Conservation (phyloP, 768 basidiomycete genomes). For the Tulasnella sp. region DNA sequence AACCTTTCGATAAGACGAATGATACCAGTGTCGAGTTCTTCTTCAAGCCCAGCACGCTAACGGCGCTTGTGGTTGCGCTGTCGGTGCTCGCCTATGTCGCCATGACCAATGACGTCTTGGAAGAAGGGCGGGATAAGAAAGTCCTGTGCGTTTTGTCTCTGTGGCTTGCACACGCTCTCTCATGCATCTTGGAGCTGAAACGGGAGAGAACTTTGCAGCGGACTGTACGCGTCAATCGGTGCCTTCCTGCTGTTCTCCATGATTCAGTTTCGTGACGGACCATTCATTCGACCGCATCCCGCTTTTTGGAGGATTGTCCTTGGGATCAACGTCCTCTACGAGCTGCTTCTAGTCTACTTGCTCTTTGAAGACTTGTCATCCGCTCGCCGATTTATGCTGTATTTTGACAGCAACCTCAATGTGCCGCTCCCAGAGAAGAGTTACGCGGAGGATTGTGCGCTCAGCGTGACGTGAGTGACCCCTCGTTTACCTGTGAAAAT, state of each 20-base stretch:
- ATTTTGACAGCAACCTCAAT: conserved; percentile 61
- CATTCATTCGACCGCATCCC: conserved; percentile 80
- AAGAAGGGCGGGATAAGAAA: conserved; percentile 72
- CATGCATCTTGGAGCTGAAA: neutral
- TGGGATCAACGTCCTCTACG: conserved; percentile 74
- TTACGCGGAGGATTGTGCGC: conserved; percentile 70
- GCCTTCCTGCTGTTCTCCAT: conserved; percentile 73
- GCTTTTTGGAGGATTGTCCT: conserved; percentile 71
- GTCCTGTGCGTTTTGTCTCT: conserved; percentile 46
- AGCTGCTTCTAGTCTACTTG: conserved; percentile 69
- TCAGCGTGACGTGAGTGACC: conserved; percentile 33
- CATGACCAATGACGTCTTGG: conserved; percentile 71
- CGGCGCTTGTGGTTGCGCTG: conserved; percentile 53
- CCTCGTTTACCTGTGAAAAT: neutral
- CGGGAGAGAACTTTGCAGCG: conserved; percentile 32
- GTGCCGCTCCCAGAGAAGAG: conserved; percentile 70
- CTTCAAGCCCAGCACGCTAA: conserved; percentile 72
- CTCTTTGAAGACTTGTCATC: conserved; percentile 75
- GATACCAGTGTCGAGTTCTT: conserved; percentile 87
- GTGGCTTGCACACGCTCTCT: neutral
- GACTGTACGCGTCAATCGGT: conserved; percentile 60
- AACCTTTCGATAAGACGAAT: conserved; percentile 71
- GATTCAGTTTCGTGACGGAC: conserved; percentile 83
- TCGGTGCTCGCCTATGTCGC: conserved; percentile 68
- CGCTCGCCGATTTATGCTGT: conserved; percentile 66